Base-by-base conservation (phyloP, 768 basidiomycete genomes). In the Exsudoporus frostii region DNA sequence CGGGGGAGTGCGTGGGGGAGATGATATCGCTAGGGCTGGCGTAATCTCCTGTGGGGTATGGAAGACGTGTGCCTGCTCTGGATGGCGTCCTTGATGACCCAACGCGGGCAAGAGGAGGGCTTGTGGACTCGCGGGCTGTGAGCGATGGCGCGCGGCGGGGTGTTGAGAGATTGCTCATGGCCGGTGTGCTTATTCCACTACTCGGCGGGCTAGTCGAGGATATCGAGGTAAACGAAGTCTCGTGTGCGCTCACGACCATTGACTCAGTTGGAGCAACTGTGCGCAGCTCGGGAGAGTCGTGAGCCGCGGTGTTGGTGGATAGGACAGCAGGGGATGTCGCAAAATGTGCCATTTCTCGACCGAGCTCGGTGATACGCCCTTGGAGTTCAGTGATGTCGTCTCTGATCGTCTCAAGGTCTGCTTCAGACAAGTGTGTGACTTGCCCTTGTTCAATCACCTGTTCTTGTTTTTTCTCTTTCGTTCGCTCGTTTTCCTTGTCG, bases 31-130 rank as follows among this genome's bases (percentile, higher is more conserved):
- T 72, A 0, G 86, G 86, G 10, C 84, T 83, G 6, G 88, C 76
- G 54, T 93, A 92, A 60, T 93, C 91, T 4, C 90, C 91, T 3
- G 85, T 84, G 17, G 90, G 90, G 57, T 92, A 92, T 22, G 90
- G 89, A 15, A 91, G 73, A 33, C 88, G 81, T 1, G 75, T 74
- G 14, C 70, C 54, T 5, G 68, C 65, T 38, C 62, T 62, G 19
- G 69, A 62, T 5, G 64, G 22, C 24, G 41, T 58, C 45, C 45
- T 69, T 15, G 73, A 64, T 0, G 73, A 68, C n/a, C 74, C 74
- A 1, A 66, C 75, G 2, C 82, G 79, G 0, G 79, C 75, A 42
- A 82, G 78, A 17, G 81, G 84, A 13, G 83, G 86, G 56, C 83
- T 85, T 5, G 83, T 86, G 7, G 83, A 80, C 49, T 85, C 86